phyloP scores from a whole-genome alignment of 164 flowering plant species.

The Nymphaea thermarum region DNA sequence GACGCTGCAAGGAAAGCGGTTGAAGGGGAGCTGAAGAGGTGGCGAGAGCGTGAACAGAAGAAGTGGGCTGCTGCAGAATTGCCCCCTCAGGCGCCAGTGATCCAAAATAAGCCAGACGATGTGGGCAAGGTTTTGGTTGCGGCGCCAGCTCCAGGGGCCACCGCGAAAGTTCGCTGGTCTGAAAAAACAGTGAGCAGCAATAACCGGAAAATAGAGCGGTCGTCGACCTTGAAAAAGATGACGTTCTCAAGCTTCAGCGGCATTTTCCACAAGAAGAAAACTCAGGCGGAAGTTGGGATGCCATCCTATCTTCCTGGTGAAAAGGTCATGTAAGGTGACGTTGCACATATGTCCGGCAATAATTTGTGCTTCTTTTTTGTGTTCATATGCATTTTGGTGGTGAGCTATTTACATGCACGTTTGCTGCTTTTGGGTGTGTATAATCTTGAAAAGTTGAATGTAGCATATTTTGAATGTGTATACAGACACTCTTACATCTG shows the following conservation, averaged over 20 bases:
- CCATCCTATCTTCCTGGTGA: conserved; percentile 71
- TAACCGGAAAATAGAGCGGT: conserved; percentile 35
- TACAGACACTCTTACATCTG: too few relatives aligned
- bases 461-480: too few relatives aligned
- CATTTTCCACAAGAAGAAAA: conserved; percentile 59
- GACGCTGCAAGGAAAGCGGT: conserved; percentile 79
- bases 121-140: not conserved
- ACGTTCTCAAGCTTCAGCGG: conserved; percentile 52
- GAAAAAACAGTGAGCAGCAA: conserved; percentile 15
- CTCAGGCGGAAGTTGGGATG: conserved; percentile 44
- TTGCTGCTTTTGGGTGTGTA: not conserved
- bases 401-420: not conserved
- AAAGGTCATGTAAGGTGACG: conserved; percentile 26
- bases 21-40: conserved; percentile 56
- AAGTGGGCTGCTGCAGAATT: conserved; percentile 27
- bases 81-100: not conserved
- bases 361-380: not conserved
- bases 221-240: conserved; percentile 39
- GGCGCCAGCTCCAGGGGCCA: conserved; percentile 11
- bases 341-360: not conserved
- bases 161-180: conserved; percentile 18
- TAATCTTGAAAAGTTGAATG: not conserved
- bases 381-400: not conserved
- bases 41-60: conserved; percentile 83
- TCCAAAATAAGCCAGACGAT: not conserved